These are phyloP conservation scores for Penicillium sp. DNA, from an alignment of 2,329 filamentous ascomycete genomes.

Conservation along the genomic window DNA sequence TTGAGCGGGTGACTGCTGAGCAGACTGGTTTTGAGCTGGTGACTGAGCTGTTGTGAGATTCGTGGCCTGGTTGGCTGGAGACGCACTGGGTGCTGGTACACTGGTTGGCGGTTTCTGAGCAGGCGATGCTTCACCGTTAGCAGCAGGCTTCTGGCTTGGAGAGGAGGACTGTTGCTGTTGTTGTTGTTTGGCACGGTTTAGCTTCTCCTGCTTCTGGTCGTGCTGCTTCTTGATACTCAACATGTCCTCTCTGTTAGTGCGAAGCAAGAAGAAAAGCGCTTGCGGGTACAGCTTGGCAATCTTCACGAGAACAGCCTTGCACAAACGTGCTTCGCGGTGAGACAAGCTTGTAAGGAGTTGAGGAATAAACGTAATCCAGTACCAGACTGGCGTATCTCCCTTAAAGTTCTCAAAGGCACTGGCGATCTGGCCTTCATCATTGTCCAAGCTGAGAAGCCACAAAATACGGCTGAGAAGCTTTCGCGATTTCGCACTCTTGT, in stretches of 20 bases:
- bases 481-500: conserved; percentile 94
- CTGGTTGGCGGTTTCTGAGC: conserved; percentile 51
- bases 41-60: conserved; percentile 28
- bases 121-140: conserved; percentile 44
- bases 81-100: conserved; percentile 30
- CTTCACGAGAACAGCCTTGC: conserved; percentile 82
- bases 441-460: conserved; percentile 93
- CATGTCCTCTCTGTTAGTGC: conserved; percentile 94
- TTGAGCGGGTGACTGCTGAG: conserved; percentile 25
- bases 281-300: conserved; percentile 96
- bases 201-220: conserved; percentile 62
- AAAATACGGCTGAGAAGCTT: conserved; percentile 91
- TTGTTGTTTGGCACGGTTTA: conserved; percentile 66
- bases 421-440: conserved; percentile 78
- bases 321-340: conserved; percentile 85
- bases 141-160: conserved; percentile 36
- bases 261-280: conserved; percentile 89
- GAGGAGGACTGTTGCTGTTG: conserved; percentile 51
- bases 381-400: conserved; percentile 96
- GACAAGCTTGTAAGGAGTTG: conserved; percentile 90
- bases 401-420: conserved; percentile 94
- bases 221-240: conserved; percentile 85
- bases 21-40: conserved; percentile 20
- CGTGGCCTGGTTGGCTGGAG: conserved; percentile 24
- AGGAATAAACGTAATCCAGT: conserved; percentile 99